These are phyloP conservation scores for Taphrina confusa DNA, from an alignment of 1,139 yeast species.

Conservation along the genomic window DNA sequence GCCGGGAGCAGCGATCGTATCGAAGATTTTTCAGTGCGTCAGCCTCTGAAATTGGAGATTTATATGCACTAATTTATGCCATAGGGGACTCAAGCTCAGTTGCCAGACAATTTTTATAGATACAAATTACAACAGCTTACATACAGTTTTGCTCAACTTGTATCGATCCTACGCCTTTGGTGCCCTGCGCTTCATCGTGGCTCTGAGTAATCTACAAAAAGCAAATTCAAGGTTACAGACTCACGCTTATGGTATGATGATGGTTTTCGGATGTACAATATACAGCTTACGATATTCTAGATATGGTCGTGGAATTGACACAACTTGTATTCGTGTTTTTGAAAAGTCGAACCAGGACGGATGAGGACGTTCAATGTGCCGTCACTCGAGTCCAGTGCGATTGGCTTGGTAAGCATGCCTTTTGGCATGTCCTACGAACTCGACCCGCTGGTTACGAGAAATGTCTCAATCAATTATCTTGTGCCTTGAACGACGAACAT, in stretches of 20 bases:
- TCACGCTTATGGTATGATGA: constrained; percentile 4
- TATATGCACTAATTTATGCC: constrained; percentile 10
- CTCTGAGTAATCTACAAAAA: background rate
- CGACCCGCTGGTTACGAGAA: constrained; percentile 5
- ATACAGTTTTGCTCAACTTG: constrained; percentile 38
- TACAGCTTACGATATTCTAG: background rate
- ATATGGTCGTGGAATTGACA: background rate
- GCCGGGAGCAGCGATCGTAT: constrained; percentile 35
- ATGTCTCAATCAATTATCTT: background rate
- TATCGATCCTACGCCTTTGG: constrained; percentile 38
- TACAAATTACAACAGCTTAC: constrained; percentile 36
- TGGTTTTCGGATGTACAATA: too few species aligned
- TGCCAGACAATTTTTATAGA: constrained; percentile 36
- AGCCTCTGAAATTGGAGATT: background rate
- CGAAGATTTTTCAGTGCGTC: constrained; percentile 36
- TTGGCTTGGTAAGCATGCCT: constrained; percentile 15
- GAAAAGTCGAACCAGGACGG: constrained; percentile 1
- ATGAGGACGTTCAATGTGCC: background rate
- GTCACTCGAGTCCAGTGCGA: background rate
- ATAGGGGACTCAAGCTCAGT: constrained; percentile 32
- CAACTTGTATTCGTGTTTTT: background rate
- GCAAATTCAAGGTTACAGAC: background rate
- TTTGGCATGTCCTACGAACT: background rate
- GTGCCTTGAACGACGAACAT: background rate
- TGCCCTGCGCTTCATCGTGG: constrained; percentile 38